Base-by-base conservation (phyloP, 2,329 filamentous ascomycete species). In the Corynespora cassiicola region DNA sequence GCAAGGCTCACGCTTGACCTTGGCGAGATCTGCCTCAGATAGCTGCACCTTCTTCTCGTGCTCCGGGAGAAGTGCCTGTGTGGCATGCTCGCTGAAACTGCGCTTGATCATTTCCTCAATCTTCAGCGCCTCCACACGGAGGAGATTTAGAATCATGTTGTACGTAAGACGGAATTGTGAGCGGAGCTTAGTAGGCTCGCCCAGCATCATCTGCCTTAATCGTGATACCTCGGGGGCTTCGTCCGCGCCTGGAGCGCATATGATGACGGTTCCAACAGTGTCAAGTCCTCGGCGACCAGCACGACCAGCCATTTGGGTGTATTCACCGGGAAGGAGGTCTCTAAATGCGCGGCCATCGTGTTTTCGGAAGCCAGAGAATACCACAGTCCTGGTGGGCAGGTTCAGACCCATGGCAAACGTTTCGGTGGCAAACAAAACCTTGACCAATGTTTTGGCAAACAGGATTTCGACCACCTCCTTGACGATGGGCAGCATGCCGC, bases 41-140 rank as follows among this genome's bases (percentile, higher is more conserved):
- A 96, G 56, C 65, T 92, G 90, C 45, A 99, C 90, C 41, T 90
- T 87, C 69, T 95, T 95, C 70, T 99, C 91, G 57, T 97, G 92
- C 68, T 97, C 91, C 0, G 94, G 94, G 1, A 97, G 76, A 9
- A 97, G 73, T 47, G 95, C 91, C 63, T 99, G 94, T 0, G 92
- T 97, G 16, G 92, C 92, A 69, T 99, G 94, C 68, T 99, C 94
- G 35, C 92, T 96, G 76, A 99, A 99, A 67, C 91, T 96, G 52
- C 94, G 87, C 78, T 99, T 99, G 75, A 99, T 99, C 94, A 99
- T 99, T 71, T 99, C 94, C 67, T 99, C 94, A 55, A 99, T 97
- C 74, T 96, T 97, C 51, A 99, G 73, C 2, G 94, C 94, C 68
- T 99, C 94, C 2, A 99, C 94, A 22, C 94, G 86, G 31, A 99